These are phyloP conservation scores for Hibiscus syriacus DNA, from an alignment of 345 rosid genomes.

Conservation along the genomic window DNA sequence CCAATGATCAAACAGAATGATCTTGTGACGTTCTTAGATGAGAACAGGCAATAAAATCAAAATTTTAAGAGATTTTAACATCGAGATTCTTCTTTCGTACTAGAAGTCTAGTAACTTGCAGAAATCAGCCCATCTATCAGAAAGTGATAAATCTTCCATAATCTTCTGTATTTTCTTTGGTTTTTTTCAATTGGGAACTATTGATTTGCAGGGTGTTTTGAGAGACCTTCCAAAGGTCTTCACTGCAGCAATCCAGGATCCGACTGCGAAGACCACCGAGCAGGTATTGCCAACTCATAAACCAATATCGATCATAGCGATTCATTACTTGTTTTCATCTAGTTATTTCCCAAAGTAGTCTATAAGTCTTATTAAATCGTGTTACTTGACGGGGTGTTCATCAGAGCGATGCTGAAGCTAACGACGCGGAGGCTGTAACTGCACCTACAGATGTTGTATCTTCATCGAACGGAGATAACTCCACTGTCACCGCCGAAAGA, in stretches of 20 bases:
- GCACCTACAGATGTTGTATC: constrained; percentile 11
- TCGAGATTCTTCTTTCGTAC: no score
- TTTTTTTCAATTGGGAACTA: not conserved
- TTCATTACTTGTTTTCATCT: not conserved
- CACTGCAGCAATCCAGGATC: constrained; percentile 11
- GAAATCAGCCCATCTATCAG: no score
- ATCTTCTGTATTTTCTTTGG: not conserved
- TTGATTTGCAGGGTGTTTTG: constrained; percentile 31
- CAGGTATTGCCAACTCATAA: constrained; percentile 13
- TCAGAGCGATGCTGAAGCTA: constrained; percentile 18
- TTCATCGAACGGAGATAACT: constrained; percentile 18
- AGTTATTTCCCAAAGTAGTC: not conserved
- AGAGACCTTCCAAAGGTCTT: constrained; percentile 29
- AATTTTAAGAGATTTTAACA: not conserved
- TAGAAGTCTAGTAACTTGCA: no score
- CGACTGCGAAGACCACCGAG: constrained; percentile 20
- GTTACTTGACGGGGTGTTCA: not conserved
- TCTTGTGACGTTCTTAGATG: not conserved
- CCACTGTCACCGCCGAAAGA: constrained; percentile 18
- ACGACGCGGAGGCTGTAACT: constrained; percentile 13
- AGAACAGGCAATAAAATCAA: not conserved
- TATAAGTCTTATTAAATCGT: not conserved
- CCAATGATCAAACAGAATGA: not conserved
- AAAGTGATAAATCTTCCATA: not conserved
- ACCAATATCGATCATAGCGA: not conserved